These are phyloP conservation scores for Letharia lupina DNA, from an alignment of 495 filamentous ascomycete species.

Conservation along the genomic window DNA sequence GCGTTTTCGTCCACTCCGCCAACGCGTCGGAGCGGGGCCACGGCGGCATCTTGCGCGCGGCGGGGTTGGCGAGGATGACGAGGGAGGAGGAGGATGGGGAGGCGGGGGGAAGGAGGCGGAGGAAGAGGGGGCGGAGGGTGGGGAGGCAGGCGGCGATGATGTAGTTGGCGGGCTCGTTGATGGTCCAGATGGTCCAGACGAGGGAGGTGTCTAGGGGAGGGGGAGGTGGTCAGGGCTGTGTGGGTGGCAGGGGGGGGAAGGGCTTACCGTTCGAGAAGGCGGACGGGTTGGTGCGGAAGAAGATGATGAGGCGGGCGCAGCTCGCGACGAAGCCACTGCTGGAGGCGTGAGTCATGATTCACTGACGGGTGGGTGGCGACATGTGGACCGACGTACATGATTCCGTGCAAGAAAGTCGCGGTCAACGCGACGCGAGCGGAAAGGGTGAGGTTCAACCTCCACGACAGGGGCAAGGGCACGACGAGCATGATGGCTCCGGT, in stretches of 20 bases:
- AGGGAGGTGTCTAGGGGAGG: slow-evolving; percentile 22
- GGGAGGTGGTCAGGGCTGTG: not conserved
- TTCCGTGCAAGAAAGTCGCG: slow-evolving; percentile 38
- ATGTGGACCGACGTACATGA: slow-evolving; percentile 30
- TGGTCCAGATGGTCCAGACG: slow-evolving; percentile 34
- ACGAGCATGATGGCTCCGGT: slow-evolving; percentile 31
- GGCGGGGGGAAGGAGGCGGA: slow-evolving; percentile 10
- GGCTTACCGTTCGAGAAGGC: slow-evolving; percentile 17
- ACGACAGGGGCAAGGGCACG: slow-evolving; percentile 33
- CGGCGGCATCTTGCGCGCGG: too few species aligned
- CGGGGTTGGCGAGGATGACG: slow-evolving; percentile 11
- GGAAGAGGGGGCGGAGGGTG: slow-evolving; percentile 35
- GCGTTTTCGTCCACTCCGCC: too few species aligned
- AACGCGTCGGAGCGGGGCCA: not conserved
- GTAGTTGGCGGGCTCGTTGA: slow-evolving; percentile 38
- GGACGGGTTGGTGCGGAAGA: slow-evolving; percentile 22
- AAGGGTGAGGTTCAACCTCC: slow-evolving; percentile 29
- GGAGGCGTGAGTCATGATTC: not conserved
- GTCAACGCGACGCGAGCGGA: slow-evolving; percentile 35
- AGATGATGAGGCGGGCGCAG: slow-evolving; percentile 30
- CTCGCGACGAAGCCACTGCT: slow-evolving; percentile 33
- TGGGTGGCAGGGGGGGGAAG: not conserved
- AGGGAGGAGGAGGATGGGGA: slow-evolving; percentile 12
- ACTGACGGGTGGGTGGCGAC: not conserved
- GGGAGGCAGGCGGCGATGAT: slow-evolving; percentile 42